phyloP scores from a whole-genome alignment of 805 yeast genomes.

The Starmerella bacillaris region DNA sequence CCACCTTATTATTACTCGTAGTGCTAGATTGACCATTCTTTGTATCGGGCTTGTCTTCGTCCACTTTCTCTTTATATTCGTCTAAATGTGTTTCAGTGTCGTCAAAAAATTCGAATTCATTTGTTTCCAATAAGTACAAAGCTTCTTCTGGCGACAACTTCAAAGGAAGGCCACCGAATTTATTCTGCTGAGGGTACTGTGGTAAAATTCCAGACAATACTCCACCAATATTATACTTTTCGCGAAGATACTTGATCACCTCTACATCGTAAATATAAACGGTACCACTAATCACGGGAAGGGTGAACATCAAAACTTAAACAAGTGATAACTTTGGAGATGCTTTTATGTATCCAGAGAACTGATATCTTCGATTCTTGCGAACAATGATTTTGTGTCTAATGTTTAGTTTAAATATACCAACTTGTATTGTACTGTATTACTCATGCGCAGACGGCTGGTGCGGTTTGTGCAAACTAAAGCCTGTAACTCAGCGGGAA shows the following conservation, averaged over 20 bases:
- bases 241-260: conserved; percentile 37
- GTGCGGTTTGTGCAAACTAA: background rate
- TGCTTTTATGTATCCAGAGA: too few species aligned
- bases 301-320: conserved; percentile 21
- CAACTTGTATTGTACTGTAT: too few species aligned
- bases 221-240: conserved; percentile 48
- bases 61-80: background rate
- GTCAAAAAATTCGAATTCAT: conserved; percentile 30
- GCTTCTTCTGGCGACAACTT: conserved; percentile 58
- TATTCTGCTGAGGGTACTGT: conserved; percentile 81
- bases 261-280: conserved; percentile 44
- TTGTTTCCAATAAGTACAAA: conserved; percentile 36
- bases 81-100: conserved; percentile 17
- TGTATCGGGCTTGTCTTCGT: background rate
- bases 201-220: conserved; percentile 69
- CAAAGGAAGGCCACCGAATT: conserved; percentile 71
- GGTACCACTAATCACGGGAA: conserved; percentile 27
- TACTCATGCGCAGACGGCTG: too few species aligned
- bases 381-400: too few species aligned
- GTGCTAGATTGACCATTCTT: background rate
- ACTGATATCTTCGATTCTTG: too few species aligned
- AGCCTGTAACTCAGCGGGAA: conserved; percentile 20
- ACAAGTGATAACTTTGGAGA: too few species aligned
- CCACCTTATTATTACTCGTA: too few species aligned
- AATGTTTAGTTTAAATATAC: too few species aligned